phyloP scores from a whole-genome alignment of 495 filamentous ascomycete genomes.

The Penicillium antarcticum region DNA sequence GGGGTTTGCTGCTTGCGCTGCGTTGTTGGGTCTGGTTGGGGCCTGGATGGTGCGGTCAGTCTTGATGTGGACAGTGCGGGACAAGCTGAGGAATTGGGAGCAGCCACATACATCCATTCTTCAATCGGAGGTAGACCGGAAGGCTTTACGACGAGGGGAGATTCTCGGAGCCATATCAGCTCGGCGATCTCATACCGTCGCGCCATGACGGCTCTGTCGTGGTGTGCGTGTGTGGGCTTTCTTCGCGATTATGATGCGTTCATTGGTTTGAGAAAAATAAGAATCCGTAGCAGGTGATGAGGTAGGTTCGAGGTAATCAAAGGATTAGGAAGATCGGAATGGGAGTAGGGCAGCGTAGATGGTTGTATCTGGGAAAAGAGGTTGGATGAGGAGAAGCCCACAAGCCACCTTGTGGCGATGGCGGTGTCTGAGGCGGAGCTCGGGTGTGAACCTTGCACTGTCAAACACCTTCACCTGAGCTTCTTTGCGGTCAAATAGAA shows the following conservation, averaged over 20 bases:
- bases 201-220: conserved; percentile 42
- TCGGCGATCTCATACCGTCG: conserved; percentile 76
- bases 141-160: conserved; percentile 83
- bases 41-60: conserved; percentile 31
- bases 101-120: conserved; percentile 77
- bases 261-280: conserved; percentile 26
- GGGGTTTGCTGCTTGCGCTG: conserved; percentile 45
- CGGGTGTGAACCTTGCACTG: conserved; percentile 20
- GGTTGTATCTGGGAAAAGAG: conserved; percentile 7
- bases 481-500: too few relatives aligned
- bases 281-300: neutral
- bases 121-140: conserved; percentile 77
- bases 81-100: neutral
- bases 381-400: conserved; percentile 24
- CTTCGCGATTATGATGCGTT: conserved; percentile 27
- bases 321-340: neutral
- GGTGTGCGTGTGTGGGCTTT: conserved; percentile 23
- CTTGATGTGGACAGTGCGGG: conserved; percentile 18
- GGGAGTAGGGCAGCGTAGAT: neutral
- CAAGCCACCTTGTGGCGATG: conserved; percentile 36
- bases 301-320: neutral
- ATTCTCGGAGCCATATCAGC: conserved; percentile 72
- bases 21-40: conserved; percentile 43
- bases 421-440: conserved; percentile 30
- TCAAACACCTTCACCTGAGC: too few relatives aligned